A percentile compares a stretch with the other conserved stretches of the same genome.
These are phyloP conservation scores for Spergularia marina DNA, from an alignment of 148 eudicot genomes.

Conservation along the genomic window DNA sequence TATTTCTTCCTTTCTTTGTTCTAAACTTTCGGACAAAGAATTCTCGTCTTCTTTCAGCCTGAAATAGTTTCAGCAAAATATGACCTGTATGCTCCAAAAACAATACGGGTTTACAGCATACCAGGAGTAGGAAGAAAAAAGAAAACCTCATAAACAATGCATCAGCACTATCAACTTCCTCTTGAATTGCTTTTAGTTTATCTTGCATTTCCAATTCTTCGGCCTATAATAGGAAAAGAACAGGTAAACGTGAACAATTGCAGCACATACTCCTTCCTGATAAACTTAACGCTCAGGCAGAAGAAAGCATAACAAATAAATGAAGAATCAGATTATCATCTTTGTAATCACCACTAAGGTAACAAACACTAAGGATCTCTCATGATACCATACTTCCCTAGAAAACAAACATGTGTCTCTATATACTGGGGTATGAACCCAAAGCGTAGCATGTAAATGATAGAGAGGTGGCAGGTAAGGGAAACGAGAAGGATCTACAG, in stretches of 20 bases:
- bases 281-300: slow-evolving; percentile 3
- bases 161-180: slow-evolving; percentile 47
- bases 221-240: slow-evolving; percentile 43
- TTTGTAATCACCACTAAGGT: too few species aligned
- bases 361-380: not conserved
- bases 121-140: slow-evolving; percentile 7
- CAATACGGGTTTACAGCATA: not conserved
- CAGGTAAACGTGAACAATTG: not conserved
- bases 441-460: not conserved
- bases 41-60: slow-evolving; percentile 69
- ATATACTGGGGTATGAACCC: not conserved
- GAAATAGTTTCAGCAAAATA: slow-evolving; percentile 23
- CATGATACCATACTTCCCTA: not conserved
- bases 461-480: not conserved
- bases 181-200: slow-evolving; percentile 57
- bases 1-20: slow-evolving; percentile 38
- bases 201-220: slow-evolving; percentile 79
- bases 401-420: not conserved
- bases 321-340: not conserved
- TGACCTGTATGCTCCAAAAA: not conserved
- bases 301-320: not conserved
- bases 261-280: not conserved
- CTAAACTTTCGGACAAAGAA: slow-evolving; percentile 35
- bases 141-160: slow-evolving; percentile 48
- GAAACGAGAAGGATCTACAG: not conserved